These are phyloP conservation scores for Straminergon stramineum DNA, from an alignment of 225 moss, liverwort and hornwort species.

Conservation along the genomic window DNA sequence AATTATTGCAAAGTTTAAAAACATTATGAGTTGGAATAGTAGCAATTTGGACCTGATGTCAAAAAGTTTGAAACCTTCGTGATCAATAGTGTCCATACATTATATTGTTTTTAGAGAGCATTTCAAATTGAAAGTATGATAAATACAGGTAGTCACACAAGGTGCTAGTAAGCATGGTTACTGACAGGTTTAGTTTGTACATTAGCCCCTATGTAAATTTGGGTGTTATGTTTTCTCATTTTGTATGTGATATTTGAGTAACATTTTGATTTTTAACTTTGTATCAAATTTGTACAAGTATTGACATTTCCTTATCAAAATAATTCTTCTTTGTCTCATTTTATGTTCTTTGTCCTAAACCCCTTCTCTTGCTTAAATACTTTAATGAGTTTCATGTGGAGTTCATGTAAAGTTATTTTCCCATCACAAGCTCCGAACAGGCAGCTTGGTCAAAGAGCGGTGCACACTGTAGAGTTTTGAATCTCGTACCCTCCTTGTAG, in stretches of 20 bases:
- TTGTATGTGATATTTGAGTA: neutral
- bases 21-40: neutral
- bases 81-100: neutral
- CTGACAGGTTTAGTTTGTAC: neutral
- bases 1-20: neutral
- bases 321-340: neutral
- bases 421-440: accelerated
- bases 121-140: neutral
- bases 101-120: neutral
- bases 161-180: neutral
- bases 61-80: neutral
- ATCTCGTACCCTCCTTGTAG: neutral
- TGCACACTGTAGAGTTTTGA: neutral
- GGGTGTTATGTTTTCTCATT: too few species aligned
- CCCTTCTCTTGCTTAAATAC: accelerated
- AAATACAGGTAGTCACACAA: neutral
- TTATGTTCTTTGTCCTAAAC: too few species aligned
- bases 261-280: neutral
- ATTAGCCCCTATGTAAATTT: neutral
- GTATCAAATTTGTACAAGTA: neutral
- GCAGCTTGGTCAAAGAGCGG: neutral
- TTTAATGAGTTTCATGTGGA: neutral
- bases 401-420: neutral
- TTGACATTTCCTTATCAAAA: neutral
- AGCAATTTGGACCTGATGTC: accelerated